Percentiles rank a stretch among this genome's conserved stretches.
Conservation (phyloP, 106 monocot genomes). For the Dioscorea alata region DNA sequence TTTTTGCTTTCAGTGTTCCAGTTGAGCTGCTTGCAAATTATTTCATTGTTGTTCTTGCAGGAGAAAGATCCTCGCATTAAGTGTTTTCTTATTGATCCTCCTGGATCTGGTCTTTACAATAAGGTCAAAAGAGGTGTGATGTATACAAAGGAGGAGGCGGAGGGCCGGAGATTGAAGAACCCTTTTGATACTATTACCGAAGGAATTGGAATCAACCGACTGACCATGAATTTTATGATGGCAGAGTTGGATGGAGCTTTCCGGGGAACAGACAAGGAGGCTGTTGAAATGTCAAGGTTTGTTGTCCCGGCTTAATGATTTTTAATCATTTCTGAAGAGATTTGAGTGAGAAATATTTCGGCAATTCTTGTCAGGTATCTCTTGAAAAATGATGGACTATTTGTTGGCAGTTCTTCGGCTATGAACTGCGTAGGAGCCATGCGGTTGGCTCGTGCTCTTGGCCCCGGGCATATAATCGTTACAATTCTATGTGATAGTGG, state of each 20-base stretch:
- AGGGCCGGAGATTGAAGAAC: conserved; percentile 85
- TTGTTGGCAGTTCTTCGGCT: conserved; percentile 92
- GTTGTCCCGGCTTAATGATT: neutral
- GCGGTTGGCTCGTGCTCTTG: conserved; percentile 50
- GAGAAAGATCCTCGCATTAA: conserved; percentile 76
- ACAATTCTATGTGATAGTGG: conserved; percentile 93
- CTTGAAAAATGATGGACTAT: conserved; percentile 81
- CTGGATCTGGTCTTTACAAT: conserved; percentile 96
- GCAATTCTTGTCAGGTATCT: conserved; percentile 51
- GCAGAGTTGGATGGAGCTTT: conserved; percentile 87
- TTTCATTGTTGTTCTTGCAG: conserved; percentile 21
- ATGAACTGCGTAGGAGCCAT: conserved; percentile 95
- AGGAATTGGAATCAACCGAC: conserved; percentile 95
- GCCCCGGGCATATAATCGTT: conserved; percentile 86
- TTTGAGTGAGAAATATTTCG: too few relatives aligned
- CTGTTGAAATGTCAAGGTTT: conserved; percentile 96
- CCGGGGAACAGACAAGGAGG: conserved; percentile 79
- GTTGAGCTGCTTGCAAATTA: neutral
- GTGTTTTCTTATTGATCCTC: conserved; percentile 89
- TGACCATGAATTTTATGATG: conserved; percentile 89
- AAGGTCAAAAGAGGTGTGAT: conserved; percentile 96
- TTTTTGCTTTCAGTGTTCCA: neutral
- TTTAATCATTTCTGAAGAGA: too few relatives aligned
- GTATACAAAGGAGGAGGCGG: conserved; percentile 97
- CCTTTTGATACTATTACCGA: conserved; percentile 97